Evolutionary conservation across 257 asterid species (phyloP).

Genomic region (Solanum stenotomum): DNA sequence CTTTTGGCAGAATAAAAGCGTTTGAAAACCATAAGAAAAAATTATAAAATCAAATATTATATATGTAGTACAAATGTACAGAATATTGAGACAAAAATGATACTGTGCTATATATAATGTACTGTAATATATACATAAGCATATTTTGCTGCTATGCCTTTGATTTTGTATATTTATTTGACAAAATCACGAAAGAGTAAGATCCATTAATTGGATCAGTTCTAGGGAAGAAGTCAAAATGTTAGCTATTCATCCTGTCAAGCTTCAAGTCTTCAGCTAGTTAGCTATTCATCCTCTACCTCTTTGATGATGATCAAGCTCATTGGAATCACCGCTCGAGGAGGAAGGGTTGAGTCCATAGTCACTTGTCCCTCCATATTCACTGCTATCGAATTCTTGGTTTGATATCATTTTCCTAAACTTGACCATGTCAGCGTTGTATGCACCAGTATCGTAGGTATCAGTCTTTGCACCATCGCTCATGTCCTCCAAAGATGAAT

Average conservation of each 20-base stretch:
- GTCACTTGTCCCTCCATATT: constrained; percentile 53
- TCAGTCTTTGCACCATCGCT: constrained; percentile 45
- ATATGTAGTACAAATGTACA: not conserved
- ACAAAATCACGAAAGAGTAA: not conserved
- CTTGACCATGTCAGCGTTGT: constrained; percentile 79
- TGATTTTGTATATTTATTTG: not conserved
- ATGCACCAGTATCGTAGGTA: constrained; percentile 58
- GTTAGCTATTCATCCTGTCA: not conserved
- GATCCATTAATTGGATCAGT: not conserved
- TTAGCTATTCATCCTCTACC: not conserved
- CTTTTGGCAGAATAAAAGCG: not conserved
- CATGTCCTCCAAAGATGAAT: constrained; percentile 64
- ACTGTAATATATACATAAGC: not conserved
- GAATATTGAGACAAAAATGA: not conserved
- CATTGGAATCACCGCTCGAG: constrained; percentile 32
- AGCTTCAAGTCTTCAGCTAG: not conserved
- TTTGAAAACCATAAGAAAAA: not conserved
- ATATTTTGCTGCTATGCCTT: not conserved
- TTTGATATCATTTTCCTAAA: constrained; percentile 67
- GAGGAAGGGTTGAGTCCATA: constrained; percentile 49
- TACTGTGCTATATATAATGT: not conserved
- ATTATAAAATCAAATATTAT: not conserved
- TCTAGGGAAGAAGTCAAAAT: not conserved
- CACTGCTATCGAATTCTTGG: constrained; percentile 45
- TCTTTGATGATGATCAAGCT: not conserved